Base-by-base conservation (phyloP, 2,329 filamentous ascomycete genomes). In the Paracorniculantispora psalliotae region DNA sequence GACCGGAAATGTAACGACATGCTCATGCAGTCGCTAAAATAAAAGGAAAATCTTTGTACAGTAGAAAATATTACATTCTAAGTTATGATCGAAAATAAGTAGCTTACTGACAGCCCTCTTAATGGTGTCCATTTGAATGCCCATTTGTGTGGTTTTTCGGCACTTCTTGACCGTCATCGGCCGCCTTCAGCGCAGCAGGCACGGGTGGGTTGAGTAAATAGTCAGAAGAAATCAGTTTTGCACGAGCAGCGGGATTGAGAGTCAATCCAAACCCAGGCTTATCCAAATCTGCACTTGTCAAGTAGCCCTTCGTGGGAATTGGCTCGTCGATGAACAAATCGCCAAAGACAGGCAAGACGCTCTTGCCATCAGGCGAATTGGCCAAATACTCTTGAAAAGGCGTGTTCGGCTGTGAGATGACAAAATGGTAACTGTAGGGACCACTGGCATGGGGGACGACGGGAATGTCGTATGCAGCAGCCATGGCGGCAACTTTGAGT, bases 371-470 rank as follows among this genome's bases (percentile, higher is more conserved):
- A 0, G 92, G 85, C 2, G 91, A 96, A 77, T 96, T 96, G 66
- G 92, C 92, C 25, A 97, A 82, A 70, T 97, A 97, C 75, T 97
- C 92, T 73, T 97, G 92, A 81, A 97, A 97, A 5, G 92, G 92
- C 15, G 89, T 90, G 77, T 96, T 96, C 63, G 90, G 85, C 75
- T 97, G 92, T 47, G 91, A 96, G 62, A 96, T 88, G 64, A 96
- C 92, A 70, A 96, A 97, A 75, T 97, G 92, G 76, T 97, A 97
- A 68, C 90, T 94, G 78, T 97, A 97, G 3, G 92, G 90, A 1
- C 92, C 92, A 62, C 89, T 94, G 47, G 92, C 92, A 71, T 97
- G 92, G n/a, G 92, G 92, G 15, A 97, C 91, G 17, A 97, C 92
- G 13, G 92, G 92, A 61, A 97, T 89, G 69, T 97, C 92, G 74